Conservation (phyloP, 2,329 filamentous ascomycete genomes). For the Biscogniauxia marginata region DNA sequence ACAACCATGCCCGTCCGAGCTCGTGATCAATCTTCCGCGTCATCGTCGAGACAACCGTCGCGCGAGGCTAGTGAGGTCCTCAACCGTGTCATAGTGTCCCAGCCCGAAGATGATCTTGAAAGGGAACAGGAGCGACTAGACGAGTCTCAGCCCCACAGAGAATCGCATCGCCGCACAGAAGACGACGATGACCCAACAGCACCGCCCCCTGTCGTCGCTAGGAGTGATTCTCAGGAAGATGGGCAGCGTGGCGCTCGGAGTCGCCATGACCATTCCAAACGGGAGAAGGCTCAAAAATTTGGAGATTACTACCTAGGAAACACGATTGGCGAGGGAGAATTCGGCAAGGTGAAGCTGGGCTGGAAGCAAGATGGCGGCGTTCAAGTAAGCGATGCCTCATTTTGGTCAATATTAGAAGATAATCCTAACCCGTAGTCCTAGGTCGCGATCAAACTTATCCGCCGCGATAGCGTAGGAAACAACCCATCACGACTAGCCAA, state of each 20-base stretch:
- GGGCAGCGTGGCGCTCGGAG: conserved; percentile 51
- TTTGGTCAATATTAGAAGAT: conserved; percentile 6
- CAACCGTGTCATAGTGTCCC: conserved; percentile 72
- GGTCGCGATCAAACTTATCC: conserved; percentile 95
- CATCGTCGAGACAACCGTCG: conserved; percentile 58
- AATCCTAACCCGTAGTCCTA: conserved; percentile 37
- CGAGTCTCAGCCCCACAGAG: conserved; percentile 50
- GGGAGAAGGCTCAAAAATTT: conserved; percentile 80
- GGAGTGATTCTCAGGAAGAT: conserved; percentile 43
- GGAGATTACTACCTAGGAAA: conserved; percentile 95
- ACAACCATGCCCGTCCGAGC: conserved; percentile 46
- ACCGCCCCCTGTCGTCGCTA: conserved; percentile 44
- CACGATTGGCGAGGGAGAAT: conserved; percentile 95
- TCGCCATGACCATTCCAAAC: conserved; percentile 58
- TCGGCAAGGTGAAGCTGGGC: conserved; percentile 96
- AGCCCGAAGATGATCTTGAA: conserved; percentile 70
- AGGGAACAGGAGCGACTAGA: conserved; percentile 69
- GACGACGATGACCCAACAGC: conserved; percentile 43
- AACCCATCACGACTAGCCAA: conserved; percentile 91
- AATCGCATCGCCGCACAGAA: conserved; percentile 30
- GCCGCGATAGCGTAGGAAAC: conserved; percentile 82
- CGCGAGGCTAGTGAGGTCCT: conserved; percentile 79
- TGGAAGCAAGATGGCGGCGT: conserved; percentile 96
- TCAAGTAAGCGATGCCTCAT: conserved; percentile 50
- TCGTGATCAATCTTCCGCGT: conserved; percentile 37